These are phyloP conservation scores for Fusarium tjaetaba DNA, from an alignment of 2,329 filamentous ascomycete genomes.

Conservation along the genomic window DNA sequence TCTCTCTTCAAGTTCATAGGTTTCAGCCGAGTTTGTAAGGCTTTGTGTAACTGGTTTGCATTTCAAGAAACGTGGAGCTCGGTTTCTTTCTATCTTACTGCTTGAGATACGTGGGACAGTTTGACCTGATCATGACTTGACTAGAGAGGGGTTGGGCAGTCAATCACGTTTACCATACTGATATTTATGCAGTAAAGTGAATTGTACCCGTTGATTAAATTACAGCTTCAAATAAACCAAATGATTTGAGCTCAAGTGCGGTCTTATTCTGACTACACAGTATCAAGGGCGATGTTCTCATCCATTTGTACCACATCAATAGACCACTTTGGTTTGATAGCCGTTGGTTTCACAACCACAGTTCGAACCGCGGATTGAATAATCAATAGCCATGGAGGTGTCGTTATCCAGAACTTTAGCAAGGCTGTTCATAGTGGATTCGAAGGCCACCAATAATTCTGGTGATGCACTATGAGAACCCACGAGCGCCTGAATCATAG, in stretches of 20 bases:
- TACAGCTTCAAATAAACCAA: neutral
- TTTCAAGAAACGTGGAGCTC: neutral
- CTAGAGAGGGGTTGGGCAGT: too few species aligned
- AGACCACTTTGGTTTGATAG: neutral
- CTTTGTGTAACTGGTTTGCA: neutral
- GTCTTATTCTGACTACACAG: neutral
- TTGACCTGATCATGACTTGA: neutral
- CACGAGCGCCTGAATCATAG: neutral
- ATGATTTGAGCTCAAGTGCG: neutral
- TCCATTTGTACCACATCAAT: neutral
- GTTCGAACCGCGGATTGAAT: neutral
- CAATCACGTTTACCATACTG: neutral
- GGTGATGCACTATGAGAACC: neutral
- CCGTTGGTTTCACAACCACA: neutral
- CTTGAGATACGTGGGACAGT: neutral
- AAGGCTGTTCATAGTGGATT: neutral
- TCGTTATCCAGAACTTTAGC: neutral
- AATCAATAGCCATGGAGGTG: neutral
- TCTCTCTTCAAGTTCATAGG: neutral
- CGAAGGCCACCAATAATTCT: neutral
- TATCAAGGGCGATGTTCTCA: neutral
- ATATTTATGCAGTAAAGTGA: too few species aligned
- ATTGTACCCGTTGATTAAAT: too few species aligned
- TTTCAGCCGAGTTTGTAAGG: neutral
- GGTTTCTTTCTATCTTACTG: neutral